Percentiles rank a stretch among this genome's conserved stretches.
Evolutionary conservation across 345 rosid genomes (phyloP).

Genomic region (Reutealis trisperma): DNA sequence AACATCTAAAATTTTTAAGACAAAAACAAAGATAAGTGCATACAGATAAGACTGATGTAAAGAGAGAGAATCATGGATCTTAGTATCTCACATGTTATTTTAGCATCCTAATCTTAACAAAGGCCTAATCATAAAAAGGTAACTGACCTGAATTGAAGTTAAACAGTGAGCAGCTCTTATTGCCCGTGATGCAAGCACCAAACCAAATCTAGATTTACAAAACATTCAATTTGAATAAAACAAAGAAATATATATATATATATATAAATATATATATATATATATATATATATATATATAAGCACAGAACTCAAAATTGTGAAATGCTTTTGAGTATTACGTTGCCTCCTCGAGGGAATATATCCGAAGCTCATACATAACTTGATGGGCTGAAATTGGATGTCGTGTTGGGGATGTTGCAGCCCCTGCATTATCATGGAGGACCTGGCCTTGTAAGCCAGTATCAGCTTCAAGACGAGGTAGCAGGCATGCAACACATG

Average conservation of each 20-base stretch:
- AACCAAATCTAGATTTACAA: constrained; percentile 60
- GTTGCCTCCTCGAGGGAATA: constrained; percentile 93
- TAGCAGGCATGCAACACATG: constrained; percentile 93
- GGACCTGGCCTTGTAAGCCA: constrained; percentile 54
- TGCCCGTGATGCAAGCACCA: constrained; percentile 82
- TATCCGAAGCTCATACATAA: constrained; percentile 95
- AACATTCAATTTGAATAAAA: not conserved
- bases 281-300: not conserved
- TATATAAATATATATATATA: no score
- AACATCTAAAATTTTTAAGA: not conserved
- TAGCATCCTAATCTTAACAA: not conserved
- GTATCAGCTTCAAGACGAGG: constrained; percentile 81
- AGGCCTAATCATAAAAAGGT: constrained; percentile 10
- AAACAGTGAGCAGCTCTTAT: constrained; percentile 97
- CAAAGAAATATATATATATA: not conserved
- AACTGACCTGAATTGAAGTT: constrained; percentile 92
- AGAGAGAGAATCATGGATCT: no score
- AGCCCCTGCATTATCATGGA: constrained; percentile 61
- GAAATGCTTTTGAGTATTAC: constrained; percentile 59
- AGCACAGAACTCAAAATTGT: not conserved
- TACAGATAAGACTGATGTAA: no score
- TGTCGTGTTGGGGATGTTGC: constrained; percentile 96
- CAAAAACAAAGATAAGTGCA: not conserved
- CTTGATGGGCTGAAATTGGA: constrained; percentile 88
- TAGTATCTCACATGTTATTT: no score